A percentile compares a stretch with the other conserved stretches of the same genome.
Evolutionary conservation across 148 eudicot genomes (phyloP).

Genomic region (Hydrangea macrophylla): DNA sequence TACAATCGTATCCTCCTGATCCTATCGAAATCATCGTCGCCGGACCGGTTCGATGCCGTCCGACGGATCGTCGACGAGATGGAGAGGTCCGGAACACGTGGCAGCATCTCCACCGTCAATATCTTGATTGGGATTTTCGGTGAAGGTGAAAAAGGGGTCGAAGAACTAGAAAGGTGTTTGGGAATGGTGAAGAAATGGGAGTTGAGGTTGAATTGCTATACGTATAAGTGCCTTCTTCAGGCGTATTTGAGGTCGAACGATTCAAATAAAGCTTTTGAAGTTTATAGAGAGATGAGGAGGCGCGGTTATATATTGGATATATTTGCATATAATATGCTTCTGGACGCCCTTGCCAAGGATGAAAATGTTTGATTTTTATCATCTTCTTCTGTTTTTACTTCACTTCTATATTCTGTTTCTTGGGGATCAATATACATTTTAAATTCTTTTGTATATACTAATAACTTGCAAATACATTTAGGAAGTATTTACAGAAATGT

Average conservation of each 20-base stretch:
- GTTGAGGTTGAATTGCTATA: conserved; percentile 63
- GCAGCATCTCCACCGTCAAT: conserved; percentile 80
- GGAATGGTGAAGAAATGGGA: conserved; percentile 72
- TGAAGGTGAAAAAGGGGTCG: conserved; percentile 26
- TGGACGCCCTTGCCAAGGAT: conserved; percentile 69
- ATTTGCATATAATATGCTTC: too few species aligned
- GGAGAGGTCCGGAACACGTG: conserved; percentile 47
- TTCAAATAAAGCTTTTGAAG: conserved; percentile 41
- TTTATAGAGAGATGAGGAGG: conserved; percentile 58
- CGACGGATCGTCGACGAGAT: conserved; percentile 44
- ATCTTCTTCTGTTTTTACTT: too few species aligned
- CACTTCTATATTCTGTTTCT: too few species aligned
- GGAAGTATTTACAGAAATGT: too few species aligned
- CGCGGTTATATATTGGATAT: conserved; percentile 60
- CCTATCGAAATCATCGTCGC: conserved; percentile 40
- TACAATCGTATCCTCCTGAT: conserved; percentile 66
- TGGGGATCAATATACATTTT: too few species aligned
- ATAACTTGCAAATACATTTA: too few species aligned
- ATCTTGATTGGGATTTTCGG: conserved; percentile 60
- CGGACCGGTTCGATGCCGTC: conserved; percentile 28
- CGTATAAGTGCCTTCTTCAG: conserved; percentile 75
- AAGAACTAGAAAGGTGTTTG: conserved; percentile 58
- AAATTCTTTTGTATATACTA: too few species aligned
- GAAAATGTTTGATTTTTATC: conserved; percentile 42
- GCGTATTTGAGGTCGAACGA: conserved; percentile 62